Conservation (phyloP, 768 basidiomycete genomes). For the Boletus insuetus region DNA sequence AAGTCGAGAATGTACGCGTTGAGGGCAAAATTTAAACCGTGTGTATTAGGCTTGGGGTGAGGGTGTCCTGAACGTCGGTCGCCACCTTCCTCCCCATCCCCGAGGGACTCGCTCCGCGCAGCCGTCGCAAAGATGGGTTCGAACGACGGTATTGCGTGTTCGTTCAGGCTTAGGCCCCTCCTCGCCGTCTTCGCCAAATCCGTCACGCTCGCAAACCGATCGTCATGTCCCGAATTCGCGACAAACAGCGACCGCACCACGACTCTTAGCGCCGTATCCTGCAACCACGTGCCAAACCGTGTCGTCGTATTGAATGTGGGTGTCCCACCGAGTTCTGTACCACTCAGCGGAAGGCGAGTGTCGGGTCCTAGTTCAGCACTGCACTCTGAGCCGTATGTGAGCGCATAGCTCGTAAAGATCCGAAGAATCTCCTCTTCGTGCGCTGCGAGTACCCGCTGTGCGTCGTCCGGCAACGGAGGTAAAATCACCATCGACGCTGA, state of each 20-base stretch:
- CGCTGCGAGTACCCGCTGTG: constrained; percentile 38
- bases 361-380: constrained; percentile 41
- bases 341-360: constrained; percentile 48
- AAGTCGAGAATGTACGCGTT: constrained; percentile 73
- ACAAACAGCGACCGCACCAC: constrained; percentile 59
- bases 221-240: constrained; percentile 64
- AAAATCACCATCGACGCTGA: constrained; percentile 59
- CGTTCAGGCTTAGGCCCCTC: constrained; percentile 52
- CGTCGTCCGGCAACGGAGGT: constrained; percentile 43
- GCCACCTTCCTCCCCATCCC: background rate
- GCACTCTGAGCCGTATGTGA: constrained; percentile 45
- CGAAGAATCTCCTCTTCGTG: constrained; percentile 50
- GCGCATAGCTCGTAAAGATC: constrained; percentile 56
- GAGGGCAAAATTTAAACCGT: constrained; percentile 36
- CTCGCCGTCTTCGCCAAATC: constrained; percentile 55
- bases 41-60: background rate
- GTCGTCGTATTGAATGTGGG: constrained; percentile 6
- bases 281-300: constrained; percentile 38
- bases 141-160: constrained; percentile 60
- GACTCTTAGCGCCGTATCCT: constrained; percentile 35
- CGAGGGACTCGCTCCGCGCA: constrained; percentile 12
- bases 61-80: background rate
- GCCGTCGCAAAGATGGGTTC: constrained; percentile 29
- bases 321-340: constrained; percentile 18
- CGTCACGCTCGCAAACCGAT: constrained; percentile 46